Base-by-base conservation (phyloP, 305 asterid species). In the Ilex paraguariensis region DNA sequence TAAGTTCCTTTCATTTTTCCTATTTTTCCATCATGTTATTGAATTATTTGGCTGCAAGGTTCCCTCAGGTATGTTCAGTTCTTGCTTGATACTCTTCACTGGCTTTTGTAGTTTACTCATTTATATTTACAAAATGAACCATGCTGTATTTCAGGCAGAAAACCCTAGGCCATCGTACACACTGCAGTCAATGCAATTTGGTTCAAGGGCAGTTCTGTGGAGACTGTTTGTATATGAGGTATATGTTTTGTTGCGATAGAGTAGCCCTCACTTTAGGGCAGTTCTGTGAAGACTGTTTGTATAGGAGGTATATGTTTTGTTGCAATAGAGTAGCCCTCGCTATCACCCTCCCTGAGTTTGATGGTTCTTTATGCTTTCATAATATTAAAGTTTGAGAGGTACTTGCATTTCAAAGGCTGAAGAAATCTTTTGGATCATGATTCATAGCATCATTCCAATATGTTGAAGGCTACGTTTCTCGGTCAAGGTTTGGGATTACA, bases 131-230 rank as follows among this genome's bases (percentile, higher is more conserved):
- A 12, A 13, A 36, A 55, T 31, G 51, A 9, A 21, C 9, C 48
- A 39, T 59, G 16, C 67, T 70, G 10, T 55, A 39, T 65, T 81
- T 75, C 89, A 93, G 97, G 87, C 96, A 87, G 78, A 93, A 93
- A 77, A 85, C 99, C 13, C 92, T 90, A 57, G 99, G 97, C 39
- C 84, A 76, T 59, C 97, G 91, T 49, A 93, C 96, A 42, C 82
- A 75, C 65, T 93, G 97, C 81, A 55, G 87, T 81, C 36, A 73
- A 60, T 90, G 97, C 79, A 75, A 66, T 72, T 61, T 86, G 87
- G 88, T 86, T 54, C 99, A 87, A 67, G 97, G 99, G 49, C 99
- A 93, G 74, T 93, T 93, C 76, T 93, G 97, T 75, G 99, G 99
- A 64, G 99, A 90, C 75, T 93, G 96, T 81, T 80, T 93, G 61